Evolutionary conservation across 2,329 filamentous ascomycete species (phyloP), one percentile per base, ranked within the genome.

Genomic region (Triangularia setosa): DNA sequence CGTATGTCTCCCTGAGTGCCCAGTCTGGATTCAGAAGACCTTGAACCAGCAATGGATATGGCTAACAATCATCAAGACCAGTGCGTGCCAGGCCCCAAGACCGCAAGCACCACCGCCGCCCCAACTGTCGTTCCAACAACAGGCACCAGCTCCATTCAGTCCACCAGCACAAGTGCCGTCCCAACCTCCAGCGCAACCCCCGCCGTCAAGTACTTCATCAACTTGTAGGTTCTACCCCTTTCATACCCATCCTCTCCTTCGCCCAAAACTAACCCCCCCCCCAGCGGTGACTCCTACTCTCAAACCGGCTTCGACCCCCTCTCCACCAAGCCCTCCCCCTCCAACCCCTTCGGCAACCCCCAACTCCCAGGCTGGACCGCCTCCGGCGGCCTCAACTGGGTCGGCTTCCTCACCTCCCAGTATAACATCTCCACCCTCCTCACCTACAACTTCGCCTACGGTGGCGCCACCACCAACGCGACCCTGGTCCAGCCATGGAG

Each of bases 341-440:
- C 75, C 5, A 85, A 87, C 69, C 85, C 86, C 0, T 76, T 89
- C 66, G 87, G 87, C 9, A 89, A 89, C 74, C 86, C 87, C 0
- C 57, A 75, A 1, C 82, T 82, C 54, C 81, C 80, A 0, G 79
- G 81, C n/a, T 80, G 74, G 66, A 83, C 82, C 8, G 77, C 79
- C 21, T 73, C 75, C 23, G 79, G 79, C 48, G 82, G 81, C 3
- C 69, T 77, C 53, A 83, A 83, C 72, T 83, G 80, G 80, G 75
- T 82, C 16, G 81, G 78, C 60, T 79, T 79, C 64, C 72, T 83
- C 16, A 76, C 77, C 1, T 77, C 76, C 4, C 69, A 76, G 58
- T 75, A 79, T 71, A 82, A 83, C 69, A 67, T 72, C 0, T 78
- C 79, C 0, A 70, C 75, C 0, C 69, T 81, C 3, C 75, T 81